phyloP scores from a whole-genome alignment of 495 filamentous ascomycete species.

The Pseudoneurospora amorphoporcata region DNA sequence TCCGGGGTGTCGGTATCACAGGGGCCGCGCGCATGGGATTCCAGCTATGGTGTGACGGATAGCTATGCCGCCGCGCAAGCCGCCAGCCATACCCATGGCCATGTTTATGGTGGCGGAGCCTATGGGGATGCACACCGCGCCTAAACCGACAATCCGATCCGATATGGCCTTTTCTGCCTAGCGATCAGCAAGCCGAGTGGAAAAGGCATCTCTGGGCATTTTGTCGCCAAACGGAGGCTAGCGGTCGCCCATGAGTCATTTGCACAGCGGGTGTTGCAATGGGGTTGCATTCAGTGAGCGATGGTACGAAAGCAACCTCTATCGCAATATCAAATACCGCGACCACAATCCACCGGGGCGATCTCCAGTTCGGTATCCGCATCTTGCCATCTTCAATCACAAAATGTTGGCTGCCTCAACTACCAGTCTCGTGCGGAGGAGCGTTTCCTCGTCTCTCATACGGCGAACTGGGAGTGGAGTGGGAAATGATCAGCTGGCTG shows the following conservation, averaged over 20 bases:
- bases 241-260: neutral
- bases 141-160: slow-evolving; percentile 11
- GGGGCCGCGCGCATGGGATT: slow-evolving; percentile 23
- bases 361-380: neutral
- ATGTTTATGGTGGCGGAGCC: slow-evolving; percentile 30
- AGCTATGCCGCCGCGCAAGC: slow-evolving; percentile 22
- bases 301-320: neutral
- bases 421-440: neutral
- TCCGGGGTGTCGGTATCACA: slow-evolving; percentile 17
- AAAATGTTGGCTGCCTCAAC: neutral
- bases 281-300: neutral
- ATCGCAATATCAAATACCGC: neutral
- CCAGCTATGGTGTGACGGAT: slow-evolving; percentile 22
- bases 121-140: slow-evolving; percentile 34
- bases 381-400: neutral
- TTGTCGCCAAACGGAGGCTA: neutral
- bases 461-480: neutral
- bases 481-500: slow-evolving; percentile 20
- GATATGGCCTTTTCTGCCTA: neutral
- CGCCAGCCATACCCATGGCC: slow-evolving; percentile 22
- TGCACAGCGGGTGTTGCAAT: neutral
- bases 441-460: neutral
- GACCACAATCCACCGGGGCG: neutral
- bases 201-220: neutral
- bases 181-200: neutral